Percentiles rank a stretch among this genome's conserved stretches.
phyloP scores from a whole-genome alignment of 1,284 basidiomycete species.

The Rhizoctonia solani region DNA sequence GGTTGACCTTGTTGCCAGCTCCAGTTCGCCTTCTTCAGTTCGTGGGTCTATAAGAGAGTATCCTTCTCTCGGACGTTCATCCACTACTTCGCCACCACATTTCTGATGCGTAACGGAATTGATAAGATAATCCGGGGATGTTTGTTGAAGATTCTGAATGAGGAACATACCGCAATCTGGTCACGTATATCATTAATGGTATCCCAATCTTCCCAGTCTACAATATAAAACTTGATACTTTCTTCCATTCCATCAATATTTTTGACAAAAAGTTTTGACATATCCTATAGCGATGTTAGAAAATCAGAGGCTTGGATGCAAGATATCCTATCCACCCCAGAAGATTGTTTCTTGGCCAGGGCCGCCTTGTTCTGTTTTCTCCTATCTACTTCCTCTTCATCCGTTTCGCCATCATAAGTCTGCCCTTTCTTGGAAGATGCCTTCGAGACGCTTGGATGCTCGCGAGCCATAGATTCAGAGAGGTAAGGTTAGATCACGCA shows the following conservation, averaged over 20 bases:
- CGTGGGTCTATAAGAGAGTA: slow-evolving; percentile 15
- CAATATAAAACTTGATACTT: slow-evolving; percentile 11
- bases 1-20: not conserved
- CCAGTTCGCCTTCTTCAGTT: not conserved
- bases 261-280: not conserved
- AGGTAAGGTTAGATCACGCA: no score
- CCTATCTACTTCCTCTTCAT: not conserved
- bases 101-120: not conserved
- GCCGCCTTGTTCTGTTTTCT: no score
- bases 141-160: no score
- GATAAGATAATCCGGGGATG: no score
- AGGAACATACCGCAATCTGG: not conserved
- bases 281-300: slow-evolving; percentile 2
- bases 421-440: no score
- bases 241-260: not conserved
- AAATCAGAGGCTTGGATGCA: no score
- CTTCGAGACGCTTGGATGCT: no score
- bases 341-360: no score
- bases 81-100: not conserved
- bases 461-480: no score
- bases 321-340: not conserved
- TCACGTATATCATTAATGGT: not conserved
- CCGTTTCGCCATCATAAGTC: not conserved
- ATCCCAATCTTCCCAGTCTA: not conserved
- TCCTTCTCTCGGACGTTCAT: not conserved